phyloP scores from a whole-genome alignment of 257 asterid species.

The Lycium barbarum region DNA sequence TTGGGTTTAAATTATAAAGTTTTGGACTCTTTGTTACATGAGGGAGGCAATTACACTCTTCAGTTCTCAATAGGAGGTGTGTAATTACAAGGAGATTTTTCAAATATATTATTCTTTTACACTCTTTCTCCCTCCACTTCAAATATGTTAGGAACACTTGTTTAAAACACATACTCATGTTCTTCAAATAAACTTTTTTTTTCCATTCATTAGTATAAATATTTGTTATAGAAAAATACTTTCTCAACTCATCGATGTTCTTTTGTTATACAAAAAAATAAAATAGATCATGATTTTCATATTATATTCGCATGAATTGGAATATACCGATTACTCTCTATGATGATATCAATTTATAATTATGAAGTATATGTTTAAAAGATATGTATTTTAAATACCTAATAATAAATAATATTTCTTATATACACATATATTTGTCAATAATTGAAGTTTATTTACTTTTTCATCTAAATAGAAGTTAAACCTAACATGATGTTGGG shows the following conservation, averaged over 20 bases:
- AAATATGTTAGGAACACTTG: background rate
- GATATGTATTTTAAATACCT: background rate
- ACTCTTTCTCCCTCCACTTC: too few species aligned
- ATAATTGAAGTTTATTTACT: background rate
- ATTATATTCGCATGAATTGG: background rate
- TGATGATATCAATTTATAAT: background rate
- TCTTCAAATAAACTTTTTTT: too few species aligned
- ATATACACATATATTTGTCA: background rate
- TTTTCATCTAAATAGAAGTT: background rate
- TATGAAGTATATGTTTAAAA: background rate
- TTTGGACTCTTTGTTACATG: too few species aligned
- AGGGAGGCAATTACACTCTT: too few species aligned
- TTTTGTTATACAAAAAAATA: background rate
- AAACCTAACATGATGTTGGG: background rate
- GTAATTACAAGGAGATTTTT: too few species aligned
- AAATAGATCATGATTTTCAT: conserved; percentile 3
- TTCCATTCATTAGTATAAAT: background rate
- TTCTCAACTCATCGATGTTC: too few species aligned
- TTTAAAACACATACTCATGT: background rate
- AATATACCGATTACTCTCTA: background rate
- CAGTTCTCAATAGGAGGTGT: too few species aligned
- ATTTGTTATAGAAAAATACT: background rate
- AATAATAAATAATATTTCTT: background rate
- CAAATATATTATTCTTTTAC: too few species aligned
- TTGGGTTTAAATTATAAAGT: too few species aligned